phyloP scores from a whole-genome alignment of 2,329 filamentous ascomycete species.

The Talaromyces pinophilus region DNA sequence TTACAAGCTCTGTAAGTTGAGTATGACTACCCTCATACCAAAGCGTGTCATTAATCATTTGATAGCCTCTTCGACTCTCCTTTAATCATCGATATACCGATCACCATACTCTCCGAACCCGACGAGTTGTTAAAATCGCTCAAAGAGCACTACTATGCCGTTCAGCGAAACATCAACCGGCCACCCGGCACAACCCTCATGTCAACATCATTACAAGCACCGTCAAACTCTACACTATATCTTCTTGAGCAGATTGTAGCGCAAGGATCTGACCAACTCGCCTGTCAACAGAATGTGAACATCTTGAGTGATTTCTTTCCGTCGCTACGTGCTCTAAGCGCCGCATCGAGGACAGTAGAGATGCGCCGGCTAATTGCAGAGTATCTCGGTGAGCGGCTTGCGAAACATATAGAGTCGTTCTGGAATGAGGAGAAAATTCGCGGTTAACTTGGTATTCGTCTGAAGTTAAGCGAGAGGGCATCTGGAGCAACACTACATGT shows the following conservation, averaged over 20 bases:
- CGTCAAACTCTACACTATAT: conserved; percentile 24
- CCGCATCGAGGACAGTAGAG: conserved; percentile 25
- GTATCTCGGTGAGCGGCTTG: conserved; percentile 37
- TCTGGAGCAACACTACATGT: too few species aligned
- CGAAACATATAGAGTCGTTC: conserved; percentile 38
- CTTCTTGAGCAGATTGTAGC: conserved; percentile 29
- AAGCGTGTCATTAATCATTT: background rate
- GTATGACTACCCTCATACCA: background rate
- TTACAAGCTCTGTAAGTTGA: conserved; percentile 32
- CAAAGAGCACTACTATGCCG: conserved; percentile 38
- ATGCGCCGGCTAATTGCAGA: conserved; percentile 32
- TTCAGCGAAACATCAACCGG: conserved; percentile 31
- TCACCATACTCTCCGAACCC: conserved; percentile 38
- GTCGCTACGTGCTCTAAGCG: conserved; percentile 28
- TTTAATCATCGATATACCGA: conserved; percentile 26
- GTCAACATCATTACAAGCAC: background rate
- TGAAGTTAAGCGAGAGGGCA: background rate
- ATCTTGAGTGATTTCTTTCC: conserved; percentile 37
- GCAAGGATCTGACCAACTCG: conserved; percentile 25
- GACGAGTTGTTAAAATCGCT: conserved; percentile 27
- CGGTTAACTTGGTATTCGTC: conserved; percentile 26
- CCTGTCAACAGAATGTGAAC: conserved; percentile 34
- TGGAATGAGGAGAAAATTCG: conserved; percentile 38
- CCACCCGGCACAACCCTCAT: conserved; percentile 3
- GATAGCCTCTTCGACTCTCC: conserved; percentile 28